Evolutionary conservation across 352 stramenopile species (phyloP), one percentile per base, ranked within the genome.

Genomic region (Lagenidium sp.): DNA sequence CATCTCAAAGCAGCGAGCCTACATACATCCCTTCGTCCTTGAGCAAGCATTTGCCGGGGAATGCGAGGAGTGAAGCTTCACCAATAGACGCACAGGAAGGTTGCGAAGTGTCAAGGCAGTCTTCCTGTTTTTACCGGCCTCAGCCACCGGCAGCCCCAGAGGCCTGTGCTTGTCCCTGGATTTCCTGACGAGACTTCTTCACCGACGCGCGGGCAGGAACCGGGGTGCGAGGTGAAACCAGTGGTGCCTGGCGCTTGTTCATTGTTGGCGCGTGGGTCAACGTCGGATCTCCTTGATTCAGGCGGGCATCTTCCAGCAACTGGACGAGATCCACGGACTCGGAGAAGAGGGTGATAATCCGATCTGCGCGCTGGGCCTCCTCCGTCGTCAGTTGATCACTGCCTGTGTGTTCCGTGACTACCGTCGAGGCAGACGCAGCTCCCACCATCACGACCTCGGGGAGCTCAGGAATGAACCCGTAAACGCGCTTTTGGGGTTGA

Each of bases 381-480:
- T 50, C 38, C 39, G 15, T 29, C 13, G 54, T 48, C 25, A 63
- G 57, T 29, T 51, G 41, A 19, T 25, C 31, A 19, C 41, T 34
- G 1, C 31, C n/a, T 13, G 41, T 24, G 0, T 23, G 18, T 4
- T 47, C 47, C 23, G 55, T 47, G 7, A 52, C 43, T 6, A 56
- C 31, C 42, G 56, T 62, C 34, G 48, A 21, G 6, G 61, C 44
- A n/a, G n/a, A n/a, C n/a, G n/a, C n/a, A n/a, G n/a, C n/a, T n/a
- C n/a, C n/a, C n/a, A n/a, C n/a, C 18, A 38, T 42, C 29, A 52
- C 61, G 24, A 54, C 44, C 19, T 73, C 57, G 1, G 41, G 55
- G 22, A 88, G 57, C 45, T 95, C 81, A 0, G 83, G 82, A 4
- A 95, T 55, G 53, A 96, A 95, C 0, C 81, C 85, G 46, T 94